Evolutionary conservation across 1,284 basidiomycete genomes (phyloP).

Genomic region (Fistulinella cinereoalba): DNA sequence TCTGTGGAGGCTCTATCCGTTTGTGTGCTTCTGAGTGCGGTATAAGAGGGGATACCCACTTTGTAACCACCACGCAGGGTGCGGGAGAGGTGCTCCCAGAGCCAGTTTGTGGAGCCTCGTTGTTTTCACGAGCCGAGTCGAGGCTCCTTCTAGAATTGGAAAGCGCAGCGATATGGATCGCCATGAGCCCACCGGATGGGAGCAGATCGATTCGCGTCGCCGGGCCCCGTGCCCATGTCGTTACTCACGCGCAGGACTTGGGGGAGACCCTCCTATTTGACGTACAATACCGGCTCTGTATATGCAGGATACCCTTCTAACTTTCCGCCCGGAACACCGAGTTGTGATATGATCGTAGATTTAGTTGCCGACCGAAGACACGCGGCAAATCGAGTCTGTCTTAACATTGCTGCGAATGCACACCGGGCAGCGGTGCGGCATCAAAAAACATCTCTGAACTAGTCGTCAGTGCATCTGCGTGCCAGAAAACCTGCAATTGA

Average conservation of each 20-base stretch:
- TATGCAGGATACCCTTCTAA: too few relatives aligned
- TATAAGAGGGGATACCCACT: constrained; percentile 5
- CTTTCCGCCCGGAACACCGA: too few relatives aligned
- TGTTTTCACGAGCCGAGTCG: constrained; percentile 16
- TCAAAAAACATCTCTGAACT: not conserved
- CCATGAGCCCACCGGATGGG: not conserved
- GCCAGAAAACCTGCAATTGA: too few relatives aligned
- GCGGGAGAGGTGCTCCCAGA: constrained; percentile 8
- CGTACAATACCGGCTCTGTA: too few relatives aligned
- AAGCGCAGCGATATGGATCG: constrained; percentile 16
- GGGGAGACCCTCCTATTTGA: too few relatives aligned
- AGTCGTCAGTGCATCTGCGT: too few relatives aligned
- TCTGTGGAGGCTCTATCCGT: constrained; percentile 1
- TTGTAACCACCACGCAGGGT: constrained; percentile 1
- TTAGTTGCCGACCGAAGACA: too few relatives aligned
- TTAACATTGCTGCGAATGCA: too few relatives aligned
- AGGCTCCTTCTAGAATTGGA: constrained; percentile 24
- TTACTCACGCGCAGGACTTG: too few relatives aligned
- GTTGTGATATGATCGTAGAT: too few relatives aligned
- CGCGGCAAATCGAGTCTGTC: too few relatives aligned
- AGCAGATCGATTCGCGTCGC: constrained; percentile 18
- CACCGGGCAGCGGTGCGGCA: too few relatives aligned
- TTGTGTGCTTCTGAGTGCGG: not conserved
- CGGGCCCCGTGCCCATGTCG: constrained; percentile 1
- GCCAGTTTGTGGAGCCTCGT: constrained; percentile 20